These are phyloP conservation scores for Aspergillus sp. DNA, from an alignment of 2,329 filamentous ascomycete species.

Conservation along the genomic window DNA sequence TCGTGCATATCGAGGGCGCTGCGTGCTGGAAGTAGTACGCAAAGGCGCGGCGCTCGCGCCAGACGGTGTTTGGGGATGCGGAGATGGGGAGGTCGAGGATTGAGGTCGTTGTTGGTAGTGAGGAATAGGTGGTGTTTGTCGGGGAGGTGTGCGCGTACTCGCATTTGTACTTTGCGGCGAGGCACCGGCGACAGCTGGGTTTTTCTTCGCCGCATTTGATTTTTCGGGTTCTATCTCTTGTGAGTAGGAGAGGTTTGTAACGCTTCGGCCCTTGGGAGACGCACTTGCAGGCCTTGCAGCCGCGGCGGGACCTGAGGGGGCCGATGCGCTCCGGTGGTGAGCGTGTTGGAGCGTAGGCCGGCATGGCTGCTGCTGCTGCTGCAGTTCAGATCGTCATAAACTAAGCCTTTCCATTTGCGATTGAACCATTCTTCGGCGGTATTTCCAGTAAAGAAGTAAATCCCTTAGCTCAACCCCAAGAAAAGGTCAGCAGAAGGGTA, in stretches of 20 bases:
- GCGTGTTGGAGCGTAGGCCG: background rate
- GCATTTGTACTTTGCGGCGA: constrained; percentile 37
- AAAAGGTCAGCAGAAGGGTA: background rate
- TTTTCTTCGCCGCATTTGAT: constrained; percentile 43
- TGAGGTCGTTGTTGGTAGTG: background rate
- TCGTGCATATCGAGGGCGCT: constrained; percentile 18
- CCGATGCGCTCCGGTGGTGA: background rate
- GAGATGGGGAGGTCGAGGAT: constrained; percentile 21
- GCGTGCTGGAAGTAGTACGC: constrained; percentile 41
- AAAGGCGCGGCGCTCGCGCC: constrained; percentile 41
- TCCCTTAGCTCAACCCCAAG: background rate
- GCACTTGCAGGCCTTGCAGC: constrained; percentile 40
- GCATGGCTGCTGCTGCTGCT: background rate
- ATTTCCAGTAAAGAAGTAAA: background rate
- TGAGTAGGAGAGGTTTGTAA: background rate
- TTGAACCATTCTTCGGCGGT: background rate
- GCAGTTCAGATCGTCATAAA: background rate
- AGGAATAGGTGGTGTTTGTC: constrained; percentile 1
- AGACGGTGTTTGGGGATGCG: constrained; percentile 28
- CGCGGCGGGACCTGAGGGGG: constrained; percentile 28
- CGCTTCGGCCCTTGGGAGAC: background rate
- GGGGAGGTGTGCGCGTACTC: constrained; percentile 30
- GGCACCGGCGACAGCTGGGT: constrained; percentile 37
- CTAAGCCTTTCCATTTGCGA: background rate
- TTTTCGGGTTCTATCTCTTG: constrained; percentile 30